Evolutionary conservation across 2,329 filamentous ascomycete genomes (phyloP), one percentile per base, ranked within the genome.

Genomic region (Trichoderma cornu-damae): DNA sequence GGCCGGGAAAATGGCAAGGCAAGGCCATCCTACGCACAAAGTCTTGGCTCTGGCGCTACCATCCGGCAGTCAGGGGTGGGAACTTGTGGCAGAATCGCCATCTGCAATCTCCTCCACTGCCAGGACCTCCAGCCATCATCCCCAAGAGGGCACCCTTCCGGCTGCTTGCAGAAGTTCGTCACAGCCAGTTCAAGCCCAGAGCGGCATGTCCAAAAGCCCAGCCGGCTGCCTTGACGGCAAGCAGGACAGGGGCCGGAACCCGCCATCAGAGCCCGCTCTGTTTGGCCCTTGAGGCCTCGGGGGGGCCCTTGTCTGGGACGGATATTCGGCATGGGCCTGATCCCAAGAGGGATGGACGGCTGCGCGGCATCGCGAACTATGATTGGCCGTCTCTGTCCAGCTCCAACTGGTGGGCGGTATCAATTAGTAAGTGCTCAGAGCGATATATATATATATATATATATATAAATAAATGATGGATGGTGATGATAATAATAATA

Each of bases 131-230:
- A 16, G 20, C 9, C 9, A 34, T 34, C 12, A 14, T 8, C 30
- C 32, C n/a, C n/a, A n/a, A n/a, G 9, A 34, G 12, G 32, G n/a
- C n/a, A 34, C 32, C 9, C 46, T 34, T 28, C 18, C 34, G 14
- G 34, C 50, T 34, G 38, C 28, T 28, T 2, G 40, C 51, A 54
- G 42, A 54, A 44, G 51, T 54, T 54, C 51, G 32, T 46, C 28
- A 54, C 51, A 54, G 51, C 51, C 26, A 44, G 51, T 40, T 54
- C 51, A 46, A 28, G 51, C 51, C 51, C 20, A 54, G 51, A 54
- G 40, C 51, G 40, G 51, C 51, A 54, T 54, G 51, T 54, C 51
- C 51, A 44, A 54, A 46, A 28, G 32, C 49, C 26, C 26, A 43
- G 6, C 12, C 37, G 49, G 11, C n/a, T n/a, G 37, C 37, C 37